These are phyloP conservation scores for Quercus engelmannii DNA, from an alignment of 306 rosid genomes.

Conservation along the genomic window DNA sequence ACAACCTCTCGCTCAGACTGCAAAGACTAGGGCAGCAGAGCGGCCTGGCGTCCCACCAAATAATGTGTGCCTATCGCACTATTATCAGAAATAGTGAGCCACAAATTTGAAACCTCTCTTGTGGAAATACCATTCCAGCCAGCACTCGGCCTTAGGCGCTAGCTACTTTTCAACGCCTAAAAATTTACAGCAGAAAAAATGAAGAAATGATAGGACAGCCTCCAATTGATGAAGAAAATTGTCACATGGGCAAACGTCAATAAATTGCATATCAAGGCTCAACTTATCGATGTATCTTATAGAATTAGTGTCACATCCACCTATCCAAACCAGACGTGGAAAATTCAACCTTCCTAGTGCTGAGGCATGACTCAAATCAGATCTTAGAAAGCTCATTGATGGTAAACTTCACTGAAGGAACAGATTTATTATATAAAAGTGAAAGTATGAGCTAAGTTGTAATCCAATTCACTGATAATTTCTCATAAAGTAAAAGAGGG, in stretches of 20 bases:
- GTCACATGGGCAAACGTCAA: neutral
- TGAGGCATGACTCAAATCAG: neutral
- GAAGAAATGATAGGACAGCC: neutral
- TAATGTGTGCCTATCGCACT: too few relatives aligned
- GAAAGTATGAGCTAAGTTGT: too few relatives aligned
- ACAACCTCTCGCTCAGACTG: too few relatives aligned
- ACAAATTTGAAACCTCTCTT: too few relatives aligned
- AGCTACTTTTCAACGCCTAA: neutral
- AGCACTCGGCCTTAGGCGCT: too few relatives aligned
- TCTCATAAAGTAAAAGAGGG: neutral
- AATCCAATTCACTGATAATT: too few relatives aligned
- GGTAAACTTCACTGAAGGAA: neutral
- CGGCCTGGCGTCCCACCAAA: too few relatives aligned
- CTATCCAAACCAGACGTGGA: neutral
- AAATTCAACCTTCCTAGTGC: neutral
- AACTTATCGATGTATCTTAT: neutral
- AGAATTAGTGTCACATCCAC: neutral
- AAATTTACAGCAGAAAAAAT: neutral
- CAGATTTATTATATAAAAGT: neutral
- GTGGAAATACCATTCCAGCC: too few relatives aligned
- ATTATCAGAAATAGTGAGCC: too few relatives aligned
- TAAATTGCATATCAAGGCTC: neutral
- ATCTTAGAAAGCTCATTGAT: neutral
- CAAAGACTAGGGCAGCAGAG: too few relatives aligned
- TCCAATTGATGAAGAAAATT: neutral